Conservation (phyloP, 805 yeast species). For the Kregervanrija delftensis region DNA sequence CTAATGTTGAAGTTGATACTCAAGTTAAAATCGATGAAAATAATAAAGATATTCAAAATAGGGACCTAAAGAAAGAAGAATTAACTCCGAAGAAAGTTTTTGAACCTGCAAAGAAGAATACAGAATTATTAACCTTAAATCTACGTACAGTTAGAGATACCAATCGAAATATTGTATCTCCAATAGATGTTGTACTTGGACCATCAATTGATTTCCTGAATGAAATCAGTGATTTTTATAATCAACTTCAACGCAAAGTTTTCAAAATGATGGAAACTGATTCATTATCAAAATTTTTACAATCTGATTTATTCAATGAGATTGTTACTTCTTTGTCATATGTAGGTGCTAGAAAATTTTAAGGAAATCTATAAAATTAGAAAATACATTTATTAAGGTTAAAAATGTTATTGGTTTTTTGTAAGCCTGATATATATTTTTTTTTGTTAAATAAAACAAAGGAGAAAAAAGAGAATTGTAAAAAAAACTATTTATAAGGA, state of each 20-base stretch:
- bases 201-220: constrained; percentile 31
- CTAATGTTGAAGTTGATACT: no score
- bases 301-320: constrained; percentile 32
- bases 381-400: no score
- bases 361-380: no score
- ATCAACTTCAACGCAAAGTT: constrained; percentile 42
- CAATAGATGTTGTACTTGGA: constrained; percentile 27
- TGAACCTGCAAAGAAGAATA: not conserved
- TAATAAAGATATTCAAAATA: not conserved
- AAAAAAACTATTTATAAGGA: no score
- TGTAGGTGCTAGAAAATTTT: not conserved
- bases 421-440: not conserved
- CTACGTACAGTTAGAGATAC: constrained; percentile 28
- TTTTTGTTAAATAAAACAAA: not conserved
- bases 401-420: no score
- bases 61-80: not conserved
- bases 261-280: constrained; percentile 62
- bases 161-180: constrained; percentile 16
- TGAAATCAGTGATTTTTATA: constrained; percentile 36
- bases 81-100: not conserved
- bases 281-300: constrained; percentile 63
- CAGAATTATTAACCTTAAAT: not conserved
- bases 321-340: constrained; percentile 13
- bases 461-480: not conserved
- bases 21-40: no score